phyloP scores from a whole-genome alignment of 352 stramenopile species.

The Saprolegnia parasitica region DNA sequence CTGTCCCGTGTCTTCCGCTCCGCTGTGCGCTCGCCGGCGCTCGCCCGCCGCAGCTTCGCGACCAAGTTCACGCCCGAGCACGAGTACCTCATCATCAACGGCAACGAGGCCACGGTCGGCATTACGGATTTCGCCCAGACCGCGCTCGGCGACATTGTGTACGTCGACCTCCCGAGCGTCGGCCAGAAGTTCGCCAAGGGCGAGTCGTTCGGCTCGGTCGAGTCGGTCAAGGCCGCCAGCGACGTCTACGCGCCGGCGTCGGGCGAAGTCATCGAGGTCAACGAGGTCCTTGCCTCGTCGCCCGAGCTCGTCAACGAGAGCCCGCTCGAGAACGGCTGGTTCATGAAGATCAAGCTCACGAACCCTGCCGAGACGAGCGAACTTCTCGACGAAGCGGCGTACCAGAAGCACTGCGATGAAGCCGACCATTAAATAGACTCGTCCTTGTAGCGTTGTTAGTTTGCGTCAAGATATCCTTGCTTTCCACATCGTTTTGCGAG shows the following conservation, averaged over 20 bases:
- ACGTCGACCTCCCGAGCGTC: conserved; percentile 94
- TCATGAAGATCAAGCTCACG: conserved; percentile 86
- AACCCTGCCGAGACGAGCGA: conserved; percentile 67
- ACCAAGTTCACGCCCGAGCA: conserved; percentile 84
- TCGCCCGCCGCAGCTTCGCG: conserved; percentile 43
- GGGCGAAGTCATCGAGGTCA: conserved; percentile 92
- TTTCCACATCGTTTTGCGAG: too few relatives aligned
- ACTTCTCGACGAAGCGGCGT: conserved; percentile 74
- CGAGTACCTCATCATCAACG: conserved; percentile 80
- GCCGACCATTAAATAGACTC: conserved; percentile 58
- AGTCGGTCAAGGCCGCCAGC: conserved; percentile 98
- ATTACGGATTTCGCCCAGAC: conserved; percentile 98
- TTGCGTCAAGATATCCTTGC: background rate
- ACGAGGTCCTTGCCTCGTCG: conserved; percentile 83
- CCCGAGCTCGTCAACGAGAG: conserved; percentile 86
- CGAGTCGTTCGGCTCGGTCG: conserved; percentile 94
- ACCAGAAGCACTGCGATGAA: conserved; percentile 84
- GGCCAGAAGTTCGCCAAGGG: conserved; percentile 92
- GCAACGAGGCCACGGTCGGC: conserved; percentile 86
- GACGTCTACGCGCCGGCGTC: conserved; percentile 95
- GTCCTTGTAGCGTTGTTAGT: background rate
- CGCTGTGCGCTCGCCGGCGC: conserved; percentile 44
- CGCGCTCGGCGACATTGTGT: conserved; percentile 96
- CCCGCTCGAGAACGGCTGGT: conserved; percentile 80
- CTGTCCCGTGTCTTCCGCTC: conserved; percentile 32